Percentiles rank a stretch among this genome's conserved stretches.
These are phyloP conservation scores for Penicillium turbatum DNA, from an alignment of 495 filamentous ascomycete species.

Conservation along the genomic window DNA sequence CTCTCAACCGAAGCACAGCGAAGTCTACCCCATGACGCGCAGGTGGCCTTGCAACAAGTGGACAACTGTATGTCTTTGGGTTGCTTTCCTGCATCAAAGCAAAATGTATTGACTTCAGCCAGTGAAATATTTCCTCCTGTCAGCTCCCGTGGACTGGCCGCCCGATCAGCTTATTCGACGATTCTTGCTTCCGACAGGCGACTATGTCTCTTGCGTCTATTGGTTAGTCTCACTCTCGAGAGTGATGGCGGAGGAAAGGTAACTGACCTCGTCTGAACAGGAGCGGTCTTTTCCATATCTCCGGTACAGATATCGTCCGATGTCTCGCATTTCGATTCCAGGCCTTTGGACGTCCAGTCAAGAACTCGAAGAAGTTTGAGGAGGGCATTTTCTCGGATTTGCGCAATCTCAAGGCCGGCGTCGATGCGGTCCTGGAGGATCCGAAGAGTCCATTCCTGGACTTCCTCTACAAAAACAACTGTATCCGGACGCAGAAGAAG, in stretches of 20 bases:
- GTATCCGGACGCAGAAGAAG: conserved; percentile 99
- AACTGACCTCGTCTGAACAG: conserved; percentile 34
- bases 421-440: conserved; percentile 97
- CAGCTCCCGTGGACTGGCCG: conserved; percentile 96
- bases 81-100: not conserved
- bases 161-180: conserved; percentile 94
- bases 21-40: conserved; percentile 89
- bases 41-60: conserved; percentile 96
- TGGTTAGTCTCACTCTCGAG: conserved; percentile 55
- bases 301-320: conserved; percentile 96
- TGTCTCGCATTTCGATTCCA: conserved; percentile 98
- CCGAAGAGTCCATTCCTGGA: conserved; percentile 98
- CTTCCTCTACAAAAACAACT: conserved; percentile 99
- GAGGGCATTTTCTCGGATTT: conserved; percentile 99
- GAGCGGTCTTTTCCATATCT: conserved; percentile 99
- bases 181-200: conserved; percentile 91
- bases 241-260: not conserved
- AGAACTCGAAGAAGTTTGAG: conserved; percentile 99
- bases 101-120: conserved; percentile 15
- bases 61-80: conserved; percentile 76
- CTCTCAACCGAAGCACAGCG: conserved; percentile 94
- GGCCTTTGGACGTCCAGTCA: conserved; percentile 94
- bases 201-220: conserved; percentile 97
- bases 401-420: conserved; percentile 95
- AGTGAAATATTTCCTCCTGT: conserved; percentile 99